Percentiles rank a stretch among this genome's conserved stretches.
Conservation (phyloP, 2,329 filamentous ascomycete genomes). For the Colletotrichum musae region DNA sequence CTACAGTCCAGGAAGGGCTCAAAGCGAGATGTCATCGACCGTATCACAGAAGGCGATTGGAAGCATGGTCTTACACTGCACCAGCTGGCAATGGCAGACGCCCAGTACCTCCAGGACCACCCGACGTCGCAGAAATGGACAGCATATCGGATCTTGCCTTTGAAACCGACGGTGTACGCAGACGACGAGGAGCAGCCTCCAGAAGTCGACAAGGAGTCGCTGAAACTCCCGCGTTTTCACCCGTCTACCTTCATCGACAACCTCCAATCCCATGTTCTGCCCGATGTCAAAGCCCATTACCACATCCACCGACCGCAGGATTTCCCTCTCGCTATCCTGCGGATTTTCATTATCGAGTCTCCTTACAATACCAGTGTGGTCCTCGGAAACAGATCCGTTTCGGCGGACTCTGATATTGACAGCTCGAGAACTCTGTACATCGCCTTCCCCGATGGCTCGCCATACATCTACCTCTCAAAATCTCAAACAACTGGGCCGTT, state of each 20-base stretch:
- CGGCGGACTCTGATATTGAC: constrained; percentile 65
- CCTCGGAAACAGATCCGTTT: constrained; percentile 51
- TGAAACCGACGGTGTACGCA: constrained; percentile 57
- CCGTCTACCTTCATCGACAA: constrained; percentile 84
- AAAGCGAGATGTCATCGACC: constrained; percentile 74
- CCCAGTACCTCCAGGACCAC: constrained; percentile 76
- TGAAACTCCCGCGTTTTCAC: constrained; percentile 79
- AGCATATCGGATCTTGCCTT: constrained; percentile 70
- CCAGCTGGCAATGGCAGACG: constrained; percentile 78
- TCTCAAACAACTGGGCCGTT: constrained; percentile 60
- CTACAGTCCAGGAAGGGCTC: constrained; percentile 73
- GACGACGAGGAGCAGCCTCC: constrained; percentile 54
- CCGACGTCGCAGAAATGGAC: constrained; percentile 76
- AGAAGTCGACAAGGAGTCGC: constrained; percentile 59
- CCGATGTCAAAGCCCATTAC: constrained; percentile 88
- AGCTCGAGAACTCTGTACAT: constrained; percentile 81
- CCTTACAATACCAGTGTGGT: constrained; percentile 76
- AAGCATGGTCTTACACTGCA: constrained; percentile 75
- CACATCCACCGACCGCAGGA: constrained; percentile 80
- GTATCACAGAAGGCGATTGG: constrained; percentile 79
- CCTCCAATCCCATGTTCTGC: constrained; percentile 80
- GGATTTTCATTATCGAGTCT: constrained; percentile 84
- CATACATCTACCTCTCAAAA: constrained; percentile 78
- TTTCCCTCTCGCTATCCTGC: constrained; percentile 80
- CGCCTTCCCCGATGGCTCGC: constrained; percentile 85